Conservation (phyloP, 2,329 filamentous ascomycete genomes). For the Akanthomyces dipterigenus region DNA sequence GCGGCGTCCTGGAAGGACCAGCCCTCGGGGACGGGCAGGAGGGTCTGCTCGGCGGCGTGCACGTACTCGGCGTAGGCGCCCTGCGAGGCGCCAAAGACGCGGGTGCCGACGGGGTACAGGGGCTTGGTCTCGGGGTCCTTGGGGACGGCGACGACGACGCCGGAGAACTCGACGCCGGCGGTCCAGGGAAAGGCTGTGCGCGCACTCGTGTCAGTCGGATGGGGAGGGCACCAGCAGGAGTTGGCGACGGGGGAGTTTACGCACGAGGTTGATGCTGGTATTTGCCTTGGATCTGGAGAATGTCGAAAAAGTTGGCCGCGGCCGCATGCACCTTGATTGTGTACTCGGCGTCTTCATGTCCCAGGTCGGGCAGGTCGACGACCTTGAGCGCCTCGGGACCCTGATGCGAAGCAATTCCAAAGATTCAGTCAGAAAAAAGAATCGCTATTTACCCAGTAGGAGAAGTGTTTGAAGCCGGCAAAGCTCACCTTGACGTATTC, state of each 20-base stretch:
- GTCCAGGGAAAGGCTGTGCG: constrained; percentile 70
- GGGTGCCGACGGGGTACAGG: constrained; percentile 64
- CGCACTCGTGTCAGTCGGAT: background rate
- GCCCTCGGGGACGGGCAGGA: constrained; percentile 69
- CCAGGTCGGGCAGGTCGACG: constrained; percentile 65
- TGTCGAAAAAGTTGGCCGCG: constrained; percentile 95
- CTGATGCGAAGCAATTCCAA: constrained; percentile 35
- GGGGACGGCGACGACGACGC: constrained; percentile 64
- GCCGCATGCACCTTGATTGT: constrained; percentile 79
- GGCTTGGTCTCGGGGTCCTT: constrained; percentile 32
- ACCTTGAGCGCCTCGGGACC: constrained; percentile 74
- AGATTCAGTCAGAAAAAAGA: background rate
- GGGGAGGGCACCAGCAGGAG: too few species aligned
- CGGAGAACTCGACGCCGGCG: constrained; percentile 80
- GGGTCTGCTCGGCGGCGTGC: constrained; percentile 54
- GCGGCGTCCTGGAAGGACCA: constrained; percentile 84
- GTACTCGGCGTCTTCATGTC: constrained; percentile 67
- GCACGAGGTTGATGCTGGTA: constrained; percentile 81
- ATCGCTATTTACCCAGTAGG: too few species aligned
- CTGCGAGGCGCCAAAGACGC: constrained; percentile 80
- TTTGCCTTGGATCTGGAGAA: constrained; percentile 90
- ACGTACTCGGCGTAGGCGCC: constrained; percentile 80
- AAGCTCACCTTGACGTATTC: constrained; percentile 64
- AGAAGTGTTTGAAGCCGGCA: too few species aligned
- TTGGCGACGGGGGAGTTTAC: constrained; percentile 13